Evolutionary conservation across 176 grass and related monocot species (phyloP).

Genomic region (Carex littledalei): DNA sequence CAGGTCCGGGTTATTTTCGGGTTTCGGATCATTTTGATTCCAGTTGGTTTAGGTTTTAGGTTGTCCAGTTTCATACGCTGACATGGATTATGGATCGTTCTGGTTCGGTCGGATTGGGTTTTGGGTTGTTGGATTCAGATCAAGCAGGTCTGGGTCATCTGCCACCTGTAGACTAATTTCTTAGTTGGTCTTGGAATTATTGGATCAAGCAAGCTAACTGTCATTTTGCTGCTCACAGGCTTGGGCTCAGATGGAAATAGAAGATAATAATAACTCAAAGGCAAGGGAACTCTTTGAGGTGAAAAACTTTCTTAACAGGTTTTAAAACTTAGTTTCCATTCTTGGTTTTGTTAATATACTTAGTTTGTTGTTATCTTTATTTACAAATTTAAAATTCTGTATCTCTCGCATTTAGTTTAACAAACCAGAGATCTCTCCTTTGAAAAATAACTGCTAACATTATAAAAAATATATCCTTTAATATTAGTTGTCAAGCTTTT

Average conservation of each 20-base stretch:
- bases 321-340: constrained; percentile 16
- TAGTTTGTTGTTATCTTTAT: background rate
- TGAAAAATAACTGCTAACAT: background rate
- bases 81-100: background rate
- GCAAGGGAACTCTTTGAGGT: constrained; percentile 97
- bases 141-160: background rate
- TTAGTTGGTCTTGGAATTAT: background rate
- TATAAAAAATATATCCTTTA: background rate
- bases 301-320: constrained; percentile 36
- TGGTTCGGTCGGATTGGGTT: background rate
- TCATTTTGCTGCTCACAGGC: constrained; percentile 55
- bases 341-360: background rate
- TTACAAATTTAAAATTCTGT: background rate
- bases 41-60: background rate
- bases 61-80: background rate
- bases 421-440: background rate
- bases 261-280: constrained; percentile 59
- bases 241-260: constrained; percentile 96
- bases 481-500: background rate
- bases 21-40: background rate
- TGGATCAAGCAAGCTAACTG: constrained; percentile 27
- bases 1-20: background rate
- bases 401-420: background rate
- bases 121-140: background rate
- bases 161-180: constrained; percentile 1